A percentile compares a stretch with the other conserved stretches of the same genome.
These are phyloP conservation scores for Phytophthora syringae DNA, from an alignment of 352 stramenopile species.

Conservation along the genomic window DNA sequence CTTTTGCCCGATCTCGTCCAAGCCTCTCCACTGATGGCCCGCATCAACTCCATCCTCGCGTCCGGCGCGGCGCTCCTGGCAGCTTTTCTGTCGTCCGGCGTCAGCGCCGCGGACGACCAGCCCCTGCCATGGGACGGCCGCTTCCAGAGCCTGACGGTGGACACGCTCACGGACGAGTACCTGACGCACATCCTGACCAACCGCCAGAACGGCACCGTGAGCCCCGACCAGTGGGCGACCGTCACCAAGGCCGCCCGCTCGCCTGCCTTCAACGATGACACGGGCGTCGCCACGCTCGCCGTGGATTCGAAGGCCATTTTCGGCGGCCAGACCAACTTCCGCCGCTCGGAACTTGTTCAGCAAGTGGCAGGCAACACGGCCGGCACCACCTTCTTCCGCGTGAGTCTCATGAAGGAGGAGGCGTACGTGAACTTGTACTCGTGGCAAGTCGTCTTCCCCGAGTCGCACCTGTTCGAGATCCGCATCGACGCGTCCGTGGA, in stretches of 20 bases:
- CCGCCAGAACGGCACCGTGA: constrained; percentile 49
- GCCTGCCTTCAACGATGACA: constrained; percentile 66
- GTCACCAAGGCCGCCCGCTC: constrained; percentile 50
- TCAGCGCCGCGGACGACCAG: constrained; percentile 38
- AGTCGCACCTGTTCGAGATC: constrained; percentile 70
- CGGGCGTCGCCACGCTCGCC: constrained; percentile 60
- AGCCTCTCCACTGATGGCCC: constrained; percentile 14
- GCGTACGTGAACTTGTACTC: constrained; percentile 48
- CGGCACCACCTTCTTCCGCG: constrained; percentile 68
- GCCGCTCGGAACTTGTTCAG: constrained; percentile 73
- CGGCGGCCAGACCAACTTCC: constrained; percentile 62
- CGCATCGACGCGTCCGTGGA: constrained; percentile 59
- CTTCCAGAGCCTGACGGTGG: constrained; percentile 56
- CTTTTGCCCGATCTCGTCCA: constrained; percentile 16
- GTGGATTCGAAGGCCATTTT: constrained; percentile 70
- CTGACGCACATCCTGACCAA: constrained; percentile 73
- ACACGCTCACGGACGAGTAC: constrained; percentile 61
- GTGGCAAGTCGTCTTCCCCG: constrained; percentile 68
- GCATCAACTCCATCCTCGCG: constrained; percentile 32
- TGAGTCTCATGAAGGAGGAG: constrained; percentile 57
- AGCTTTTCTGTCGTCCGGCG: constrained; percentile 21
- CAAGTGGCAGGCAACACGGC: constrained; percentile 44
- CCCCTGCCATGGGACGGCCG: constrained; percentile 65
- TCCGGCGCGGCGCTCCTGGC: constrained; percentile 22
- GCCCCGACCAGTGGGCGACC: constrained; percentile 57